Base-by-base conservation (phyloP, 345 rosid genomes). In the Eucalyptus cladocalyx region DNA sequence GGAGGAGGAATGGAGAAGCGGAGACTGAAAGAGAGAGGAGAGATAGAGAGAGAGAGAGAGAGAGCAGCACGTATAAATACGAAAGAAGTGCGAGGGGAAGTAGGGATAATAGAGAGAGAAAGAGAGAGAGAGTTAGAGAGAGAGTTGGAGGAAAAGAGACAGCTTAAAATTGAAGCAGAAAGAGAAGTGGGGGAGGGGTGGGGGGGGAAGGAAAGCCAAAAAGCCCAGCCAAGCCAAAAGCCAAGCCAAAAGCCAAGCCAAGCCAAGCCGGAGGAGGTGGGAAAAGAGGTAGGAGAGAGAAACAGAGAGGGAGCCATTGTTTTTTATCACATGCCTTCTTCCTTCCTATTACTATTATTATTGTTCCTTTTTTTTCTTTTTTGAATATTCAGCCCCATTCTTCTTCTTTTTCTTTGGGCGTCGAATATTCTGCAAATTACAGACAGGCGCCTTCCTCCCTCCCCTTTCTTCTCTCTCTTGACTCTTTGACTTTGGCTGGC, bases 91-190 rank as follows among this genome's bases (percentile, higher is more conserved):
- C 32, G 28, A 26, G 80, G 9, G 48, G 48, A 11, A 32, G 32
- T 53, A 86, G 48, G 47, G 81, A 67, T 43, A 86, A 86, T 4
- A 53, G 49, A 40, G 30, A 50, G 67, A 12, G 45, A 6, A 14
- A 34, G 83, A 89, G 89, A 85, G 17, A 49, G 51, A 49, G 51
- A 49, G 53, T 50, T 18, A 53, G 58, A 56, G 43, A 30, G 54
- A 76, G 86, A 53, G 40, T 72, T 90, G 89, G 87, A 89, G 92
- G 56, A 30, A 9, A 42, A 54, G 90, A 92, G 96, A 94, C 95
- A 90, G 99, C 99, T 97, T 97, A 90, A 94, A 94, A 92, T 92
- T 91, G 95, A 97, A 97, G 99, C 99, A 90, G 95, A 92, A 92
- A 60, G 89, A 60, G 18, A 10, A 56, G 11, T 10, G n/a, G n/a